Conservation (phyloP, 495 filamentous ascomycete species). For the Podospora anserina region DNA sequence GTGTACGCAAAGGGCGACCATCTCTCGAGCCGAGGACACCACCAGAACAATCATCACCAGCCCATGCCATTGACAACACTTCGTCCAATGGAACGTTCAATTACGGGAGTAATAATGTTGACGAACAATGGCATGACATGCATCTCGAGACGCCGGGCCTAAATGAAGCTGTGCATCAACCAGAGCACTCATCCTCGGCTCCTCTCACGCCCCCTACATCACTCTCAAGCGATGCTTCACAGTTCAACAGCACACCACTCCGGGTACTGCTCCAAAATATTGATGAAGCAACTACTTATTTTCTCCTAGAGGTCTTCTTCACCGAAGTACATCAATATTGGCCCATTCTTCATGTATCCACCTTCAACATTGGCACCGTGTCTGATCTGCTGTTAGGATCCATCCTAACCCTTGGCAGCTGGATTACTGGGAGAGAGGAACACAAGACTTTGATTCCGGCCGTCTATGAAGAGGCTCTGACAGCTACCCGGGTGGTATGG, state of each 20-base stretch:
- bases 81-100: neutral
- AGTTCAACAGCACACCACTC: neutral
- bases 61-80: too few relatives aligned
- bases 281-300: neutral
- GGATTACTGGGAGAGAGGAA: constrained; percentile 26
- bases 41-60: neutral
- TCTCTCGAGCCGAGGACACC: neutral
- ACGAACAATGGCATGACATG: neutral
- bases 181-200: neutral
- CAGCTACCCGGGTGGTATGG: constrained; percentile 4
- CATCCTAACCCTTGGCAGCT: constrained; percentile 34
- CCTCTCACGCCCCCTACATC: neutral
- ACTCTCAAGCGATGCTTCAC: neutral
- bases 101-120: neutral
- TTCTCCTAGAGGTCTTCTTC: constrained; percentile 30
- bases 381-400: constrained; percentile 26
- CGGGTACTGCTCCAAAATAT: neutral
- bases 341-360: constrained; percentile 34
- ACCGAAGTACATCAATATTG: constrained; percentile 32
- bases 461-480: constrained; percentile 27
- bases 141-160: neutral
- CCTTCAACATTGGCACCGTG: constrained; percentile 24
- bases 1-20: constrained; percentile 2
- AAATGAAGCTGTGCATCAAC: neutral
- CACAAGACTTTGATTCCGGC: constrained; percentile 27